These are phyloP conservation scores for Asterionellopsis glacialis DNA, from an alignment of 108 stramenopile species.

Conservation along the genomic window DNA sequence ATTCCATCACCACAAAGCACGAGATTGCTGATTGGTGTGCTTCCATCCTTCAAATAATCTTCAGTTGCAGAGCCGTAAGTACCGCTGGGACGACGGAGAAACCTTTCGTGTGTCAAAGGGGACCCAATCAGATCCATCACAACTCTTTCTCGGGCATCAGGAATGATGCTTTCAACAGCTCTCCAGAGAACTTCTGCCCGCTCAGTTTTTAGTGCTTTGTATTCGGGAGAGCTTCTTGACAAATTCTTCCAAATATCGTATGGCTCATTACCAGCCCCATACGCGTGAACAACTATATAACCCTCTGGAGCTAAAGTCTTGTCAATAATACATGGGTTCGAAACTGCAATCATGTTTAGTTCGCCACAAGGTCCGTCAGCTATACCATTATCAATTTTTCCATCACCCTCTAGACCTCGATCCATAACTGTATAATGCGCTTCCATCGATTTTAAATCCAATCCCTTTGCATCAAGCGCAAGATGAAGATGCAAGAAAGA, in stretches of 20 bases:
- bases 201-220: conserved; percentile 70
- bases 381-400: neutral
- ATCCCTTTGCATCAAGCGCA: conserved; percentile 71
- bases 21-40: conserved; percentile 61
- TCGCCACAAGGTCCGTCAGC: conserved; percentile 80
- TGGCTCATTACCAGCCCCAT: conserved; percentile 89
- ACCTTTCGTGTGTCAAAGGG: conserved; percentile 90
- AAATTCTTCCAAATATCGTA: conserved; percentile 80
- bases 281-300: conserved; percentile 86
- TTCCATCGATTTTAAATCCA: conserved; percentile 62
- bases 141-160: conserved; percentile 71
- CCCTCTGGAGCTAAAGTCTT: conserved; percentile 77
- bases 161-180: conserved; percentile 85
- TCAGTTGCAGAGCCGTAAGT: conserved; percentile 88
- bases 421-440: conserved; percentile 93
- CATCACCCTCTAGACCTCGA: conserved; percentile 59
- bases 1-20: conserved; percentile 72
- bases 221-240: conserved; percentile 46
- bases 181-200: conserved; percentile 80
- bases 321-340: conserved; percentile 86
- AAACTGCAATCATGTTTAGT: conserved; percentile 89
- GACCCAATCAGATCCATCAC: conserved; percentile 79
- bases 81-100: conserved; percentile 69
- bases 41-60: conserved; percentile 77
- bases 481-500: conserved; percentile 90